phyloP scores from a whole-genome alignment of 2,329 filamentous ascomycete species.

The Magnaporthiopsis incrustans region DNA sequence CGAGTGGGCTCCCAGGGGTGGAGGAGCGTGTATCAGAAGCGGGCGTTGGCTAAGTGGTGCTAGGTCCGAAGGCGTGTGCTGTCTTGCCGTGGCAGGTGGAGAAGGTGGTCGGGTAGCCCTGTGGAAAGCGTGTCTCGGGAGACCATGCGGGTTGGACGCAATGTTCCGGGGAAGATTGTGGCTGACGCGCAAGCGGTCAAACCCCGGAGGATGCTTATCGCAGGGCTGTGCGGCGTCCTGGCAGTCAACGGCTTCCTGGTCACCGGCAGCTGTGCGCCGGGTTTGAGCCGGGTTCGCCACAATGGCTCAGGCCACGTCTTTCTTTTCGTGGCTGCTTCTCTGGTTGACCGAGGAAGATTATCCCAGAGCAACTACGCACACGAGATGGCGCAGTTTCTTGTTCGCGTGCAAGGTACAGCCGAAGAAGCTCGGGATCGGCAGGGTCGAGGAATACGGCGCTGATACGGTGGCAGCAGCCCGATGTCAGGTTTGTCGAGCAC shows the following conservation, averaged over 20 bases:
- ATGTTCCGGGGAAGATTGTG: background rate
- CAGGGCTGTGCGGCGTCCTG: background rate
- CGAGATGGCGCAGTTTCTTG: background rate
- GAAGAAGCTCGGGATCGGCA: background rate
- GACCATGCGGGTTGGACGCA: background rate
- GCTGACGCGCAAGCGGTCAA: background rate
- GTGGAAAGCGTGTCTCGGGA: background rate
- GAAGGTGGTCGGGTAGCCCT: background rate
- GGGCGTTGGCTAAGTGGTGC: background rate
- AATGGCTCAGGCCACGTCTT: background rate
- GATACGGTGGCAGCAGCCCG: background rate
- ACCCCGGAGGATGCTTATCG: background rate
- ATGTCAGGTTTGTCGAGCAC: background rate
- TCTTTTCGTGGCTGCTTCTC: background rate
- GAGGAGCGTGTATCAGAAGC: background rate
- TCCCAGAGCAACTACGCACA: background rate
- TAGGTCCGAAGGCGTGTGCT: background rate
- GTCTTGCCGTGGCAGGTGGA: background rate
- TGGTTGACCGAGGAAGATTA: background rate
- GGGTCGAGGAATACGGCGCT: too few species aligned
- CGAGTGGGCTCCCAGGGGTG: background rate
- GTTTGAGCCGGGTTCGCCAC: background rate
- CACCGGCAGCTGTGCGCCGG: background rate
- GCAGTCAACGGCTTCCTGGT: background rate
- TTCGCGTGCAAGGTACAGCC: background rate